Evolutionary conservation across 371 early-diverging fungal species (phyloP).

Genomic region (Mucor plumbeus): DNA sequence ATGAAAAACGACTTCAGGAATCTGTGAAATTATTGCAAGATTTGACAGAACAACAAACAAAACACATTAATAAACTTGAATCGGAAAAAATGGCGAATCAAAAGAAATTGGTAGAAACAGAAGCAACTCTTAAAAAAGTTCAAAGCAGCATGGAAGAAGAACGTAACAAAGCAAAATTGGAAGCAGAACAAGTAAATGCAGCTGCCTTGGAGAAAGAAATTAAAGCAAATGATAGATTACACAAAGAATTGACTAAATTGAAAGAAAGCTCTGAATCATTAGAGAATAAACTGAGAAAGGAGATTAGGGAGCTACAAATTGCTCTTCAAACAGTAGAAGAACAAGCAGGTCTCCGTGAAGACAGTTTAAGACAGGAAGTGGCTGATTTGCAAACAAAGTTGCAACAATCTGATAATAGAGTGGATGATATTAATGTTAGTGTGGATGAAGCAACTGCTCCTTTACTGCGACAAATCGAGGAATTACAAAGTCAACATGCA

Average conservation of each 20-base stretch:
- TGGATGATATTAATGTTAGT: constrained; percentile 59
- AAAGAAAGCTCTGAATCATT: constrained; percentile 38
- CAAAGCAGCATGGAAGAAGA: constrained; percentile 36
- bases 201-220: constrained; percentile 64
- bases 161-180: constrained; percentile 45
- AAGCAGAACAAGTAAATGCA: constrained; percentile 54
- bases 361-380: constrained; percentile 59
- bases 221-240: constrained; percentile 52
- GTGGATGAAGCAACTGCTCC: constrained; percentile 67
- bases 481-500: constrained; percentile 68
- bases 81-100: constrained; percentile 48
- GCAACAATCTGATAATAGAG: constrained; percentile 64
- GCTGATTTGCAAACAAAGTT: constrained; percentile 62
- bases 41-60: constrained; percentile 67
- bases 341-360: constrained; percentile 67
- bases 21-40: constrained; percentile 57
- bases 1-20: constrained; percentile 64
- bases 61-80: constrained; percentile 67
- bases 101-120: constrained; percentile 55
- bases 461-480: constrained; percentile 72
- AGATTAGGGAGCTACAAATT: constrained; percentile 67
- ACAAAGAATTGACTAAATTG: constrained; percentile 57
- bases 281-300: constrained; percentile 51
- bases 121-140: constrained; percentile 36
- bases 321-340: constrained; percentile 65